Percentiles rank a stretch among this genome's conserved stretches.
These are phyloP conservation scores for Simplicillium sp. DNA, from an alignment of 2,329 filamentous ascomycete species.

Conservation along the genomic window DNA sequence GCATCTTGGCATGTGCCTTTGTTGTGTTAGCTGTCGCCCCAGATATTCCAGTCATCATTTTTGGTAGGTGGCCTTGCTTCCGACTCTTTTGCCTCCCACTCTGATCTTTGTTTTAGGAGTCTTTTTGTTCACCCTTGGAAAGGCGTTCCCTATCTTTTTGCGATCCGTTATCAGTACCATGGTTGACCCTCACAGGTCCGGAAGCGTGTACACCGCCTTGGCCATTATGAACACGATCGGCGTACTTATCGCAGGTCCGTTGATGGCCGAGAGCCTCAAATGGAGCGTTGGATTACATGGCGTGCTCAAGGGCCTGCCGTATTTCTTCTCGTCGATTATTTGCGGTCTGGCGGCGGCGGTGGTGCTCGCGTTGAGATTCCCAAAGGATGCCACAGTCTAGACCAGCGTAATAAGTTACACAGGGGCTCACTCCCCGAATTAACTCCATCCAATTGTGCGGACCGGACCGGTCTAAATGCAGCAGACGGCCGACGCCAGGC, in stretches of 20 bases:
- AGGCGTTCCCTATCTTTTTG: slow-evolving; percentile 3
- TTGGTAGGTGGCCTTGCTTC: not conserved
- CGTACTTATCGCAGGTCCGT: not conserved
- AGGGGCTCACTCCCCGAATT: too few relatives aligned
- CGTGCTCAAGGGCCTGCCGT: not conserved
- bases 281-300: not conserved
- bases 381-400: too few relatives aligned
- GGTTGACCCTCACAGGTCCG: not conserved
- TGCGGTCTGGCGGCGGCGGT: not conserved
- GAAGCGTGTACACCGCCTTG: not conserved
- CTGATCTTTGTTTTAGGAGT: not conserved
- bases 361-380: not conserved
- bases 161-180: slow-evolving; percentile 2
- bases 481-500: too few relatives aligned
- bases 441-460: too few relatives aligned
- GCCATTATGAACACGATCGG: not conserved
- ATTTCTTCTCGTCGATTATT: not conserved
- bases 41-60: not conserved
- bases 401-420: too few relatives aligned
- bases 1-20: slow-evolving; percentile 1
- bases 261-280: not conserved
- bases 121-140: slow-evolving; percentile 1
- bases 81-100: not conserved
- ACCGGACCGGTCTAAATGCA: too few relatives aligned
- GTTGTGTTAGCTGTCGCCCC: slow-evolving; percentile 1